Conservation (phyloP, 768 basidiomycete species). For the Hypholoma sublateritium region DNA sequence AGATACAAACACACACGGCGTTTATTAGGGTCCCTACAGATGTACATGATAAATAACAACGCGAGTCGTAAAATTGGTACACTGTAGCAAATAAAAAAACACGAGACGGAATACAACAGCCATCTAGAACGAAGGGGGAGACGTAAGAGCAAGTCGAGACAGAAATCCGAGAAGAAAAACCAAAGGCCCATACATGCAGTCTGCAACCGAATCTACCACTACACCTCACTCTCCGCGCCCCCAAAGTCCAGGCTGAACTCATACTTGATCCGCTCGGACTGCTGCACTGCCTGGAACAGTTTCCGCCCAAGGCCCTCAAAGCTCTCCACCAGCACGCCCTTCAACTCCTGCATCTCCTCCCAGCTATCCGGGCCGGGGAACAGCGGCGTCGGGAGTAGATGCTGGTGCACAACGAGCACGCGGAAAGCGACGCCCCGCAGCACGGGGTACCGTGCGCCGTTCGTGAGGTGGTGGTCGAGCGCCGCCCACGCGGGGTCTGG, state of each 20-base stretch:
- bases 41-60: too few relatives aligned
- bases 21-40: too few relatives aligned
- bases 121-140: too few relatives aligned
- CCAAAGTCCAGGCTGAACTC: constrained; percentile 2
- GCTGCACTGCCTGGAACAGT: constrained; percentile 4
- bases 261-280: constrained; percentile 6
- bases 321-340: background rate
- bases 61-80: too few relatives aligned
- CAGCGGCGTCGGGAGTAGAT: background rate
- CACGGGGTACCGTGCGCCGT: constrained; percentile 1
- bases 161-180: background rate
- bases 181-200: background rate
- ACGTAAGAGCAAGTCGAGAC: too few relatives aligned
- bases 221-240: background rate
- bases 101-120: too few relatives aligned
- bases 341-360: constrained; percentile 4
- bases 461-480: constrained; percentile 8
- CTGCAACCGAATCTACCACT: background rate
- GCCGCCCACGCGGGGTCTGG: constrained; percentile 5
- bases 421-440: background rate
- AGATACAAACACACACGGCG: too few relatives aligned
- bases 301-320: background rate
- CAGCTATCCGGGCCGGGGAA: constrained; percentile 3
- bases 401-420: constrained; percentile 1
- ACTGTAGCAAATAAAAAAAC: too few relatives aligned